Evolutionary conservation across 75 land plant genomes (phyloP), one percentile per base, ranked within the genome.

Genomic region (Sequoia sempervirens): DNA sequence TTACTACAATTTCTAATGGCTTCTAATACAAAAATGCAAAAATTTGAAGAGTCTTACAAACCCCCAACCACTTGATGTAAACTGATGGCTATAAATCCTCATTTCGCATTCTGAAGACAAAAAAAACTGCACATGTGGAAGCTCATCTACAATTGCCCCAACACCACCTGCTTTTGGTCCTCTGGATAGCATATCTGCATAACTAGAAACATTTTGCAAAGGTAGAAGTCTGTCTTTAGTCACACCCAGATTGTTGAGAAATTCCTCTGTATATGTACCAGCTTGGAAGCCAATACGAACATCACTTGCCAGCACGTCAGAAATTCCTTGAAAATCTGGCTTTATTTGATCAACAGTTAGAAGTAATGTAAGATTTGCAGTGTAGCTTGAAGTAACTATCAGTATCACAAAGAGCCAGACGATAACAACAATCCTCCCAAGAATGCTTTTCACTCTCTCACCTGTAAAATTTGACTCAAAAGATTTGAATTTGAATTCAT

Each of bases 81-180:
- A 86, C 80, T 82, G 79, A 20, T 86, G 84, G 28, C 87, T 85
- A 82, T 75, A 75, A 82, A 75, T 86, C 47, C 23, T 82, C 69
- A 64, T 78, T 3, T 73, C 28, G 69, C 87, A 86, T 28, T 86
- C 54, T 23, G 84, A 45, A 28, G 85, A 40, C 37, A 61, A 69
- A 82, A 86, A 83, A 32, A 86, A 69, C 76, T 83, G 85, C 30
- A 73, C 79, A 74, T 82, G 83, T 26, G 87, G 87, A 81, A 86
- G 87, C 64, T 86, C 87, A 81, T 86, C 87, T 37, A 86, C 84
- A 52, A 86, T 86, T 37, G 87, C 87, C 47, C 85, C 87, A 38
- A 86, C 87, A 15, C 84, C 87, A 38, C 87, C 87, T 75, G 26
- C 14, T 68, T 82, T 73, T 28, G 87, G 85, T 12, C 87, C 84